A percentile compares a stretch with the other conserved stretches of the same genome.
Conservation (phyloP, 129 eudicot species). For the Mikania micrantha region DNA sequence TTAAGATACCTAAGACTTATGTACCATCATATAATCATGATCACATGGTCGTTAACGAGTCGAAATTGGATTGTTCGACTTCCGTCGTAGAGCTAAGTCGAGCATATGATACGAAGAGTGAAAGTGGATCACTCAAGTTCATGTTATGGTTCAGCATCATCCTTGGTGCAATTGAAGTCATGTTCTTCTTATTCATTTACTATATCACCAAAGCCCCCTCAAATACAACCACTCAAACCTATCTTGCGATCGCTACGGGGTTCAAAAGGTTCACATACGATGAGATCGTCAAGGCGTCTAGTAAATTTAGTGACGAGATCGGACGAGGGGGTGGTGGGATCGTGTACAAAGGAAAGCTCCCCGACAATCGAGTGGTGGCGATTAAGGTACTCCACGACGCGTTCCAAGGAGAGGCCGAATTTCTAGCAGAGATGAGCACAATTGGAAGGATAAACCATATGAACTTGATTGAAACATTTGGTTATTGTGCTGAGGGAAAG, state of each 20-base stretch:
- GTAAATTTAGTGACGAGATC: slow-evolving; percentile 24
- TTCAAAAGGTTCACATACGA: slow-evolving; percentile 29
- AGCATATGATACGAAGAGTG: neutral
- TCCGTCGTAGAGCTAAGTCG: neutral
- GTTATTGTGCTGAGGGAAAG: slow-evolving; percentile 34
- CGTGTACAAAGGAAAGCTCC: slow-evolving; percentile 27
- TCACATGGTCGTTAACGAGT: neutral
- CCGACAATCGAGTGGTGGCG: slow-evolving; percentile 28
- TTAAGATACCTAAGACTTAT: slow-evolving; percentile 8
- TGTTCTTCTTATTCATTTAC: neutral
- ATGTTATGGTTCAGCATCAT: slow-evolving; percentile 26
- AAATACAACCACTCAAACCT: slow-evolving; percentile 9
- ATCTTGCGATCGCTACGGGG: slow-evolving; percentile 21
- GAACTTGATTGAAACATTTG: slow-evolving; percentile 37
- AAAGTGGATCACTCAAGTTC: slow-evolving; percentile 7
- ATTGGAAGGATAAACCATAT: slow-evolving; percentile 39
- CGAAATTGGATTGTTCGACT: neutral
- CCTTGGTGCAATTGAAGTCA: slow-evolving; percentile 19
- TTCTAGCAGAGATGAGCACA: slow-evolving; percentile 33
- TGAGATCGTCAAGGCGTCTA: slow-evolving; percentile 25
- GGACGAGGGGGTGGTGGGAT: slow-evolving; percentile 35
- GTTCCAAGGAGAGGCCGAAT: slow-evolving; percentile 29
- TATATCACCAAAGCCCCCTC: neutral
- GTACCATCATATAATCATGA: neutral
- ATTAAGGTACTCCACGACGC: slow-evolving; percentile 28